A percentile compares a stretch with the other conserved stretches of the same genome.
Evolutionary conservation across 1,139 yeast genomes (phyloP).

Genomic region (Debaryomycetaceae sp.): DNA sequence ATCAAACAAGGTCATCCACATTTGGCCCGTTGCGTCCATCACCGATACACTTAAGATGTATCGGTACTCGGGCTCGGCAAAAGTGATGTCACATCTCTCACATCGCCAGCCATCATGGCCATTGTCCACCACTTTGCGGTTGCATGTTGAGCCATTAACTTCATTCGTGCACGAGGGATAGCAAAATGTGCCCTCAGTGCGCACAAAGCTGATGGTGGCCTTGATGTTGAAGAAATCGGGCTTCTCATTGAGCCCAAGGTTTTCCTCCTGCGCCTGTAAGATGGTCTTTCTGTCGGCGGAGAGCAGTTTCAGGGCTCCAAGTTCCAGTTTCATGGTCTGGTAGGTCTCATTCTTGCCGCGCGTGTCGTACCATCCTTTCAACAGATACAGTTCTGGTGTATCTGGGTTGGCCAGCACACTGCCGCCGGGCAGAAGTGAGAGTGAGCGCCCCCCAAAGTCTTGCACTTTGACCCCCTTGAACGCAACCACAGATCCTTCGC

Average conservation of each 20-base stretch:
- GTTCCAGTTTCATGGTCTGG: conserved; percentile 51
- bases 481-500: conserved; percentile 87
- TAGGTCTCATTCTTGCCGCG: conserved; percentile 64
- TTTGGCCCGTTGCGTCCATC: conserved; percentile 74
- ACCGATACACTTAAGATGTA: conserved; percentile 71
- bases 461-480: conserved; percentile 86
- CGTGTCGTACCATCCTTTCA: conserved; percentile 94
- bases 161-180: conserved; percentile 86
- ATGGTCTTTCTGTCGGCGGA: conserved; percentile 59
- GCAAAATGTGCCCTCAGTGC: conserved; percentile 63
- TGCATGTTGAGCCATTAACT: conserved; percentile 50
- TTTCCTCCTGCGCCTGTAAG: conserved; percentile 60
- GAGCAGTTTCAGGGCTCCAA: conserved; percentile 17
- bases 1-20: conserved; percentile 87
- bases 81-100: conserved; percentile 78
- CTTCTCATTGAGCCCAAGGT: conserved; percentile 67
- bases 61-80: conserved; percentile 68
- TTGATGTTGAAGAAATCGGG: conserved; percentile 76
- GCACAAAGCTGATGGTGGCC: conserved; percentile 68
- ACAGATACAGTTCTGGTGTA: conserved; percentile 75
- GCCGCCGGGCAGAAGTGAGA: conserved; percentile 79
- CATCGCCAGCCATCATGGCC: conserved; percentile 81
- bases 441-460: conserved; percentile 83
- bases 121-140: conserved; percentile 74
- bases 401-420: conserved; percentile 79